A percentile compares a stretch with the other conserved stretches of the same genome.
Evolutionary conservation across 495 filamentous ascomycete genomes (phyloP).

Genomic region (Aspergillus wentii): DNA sequence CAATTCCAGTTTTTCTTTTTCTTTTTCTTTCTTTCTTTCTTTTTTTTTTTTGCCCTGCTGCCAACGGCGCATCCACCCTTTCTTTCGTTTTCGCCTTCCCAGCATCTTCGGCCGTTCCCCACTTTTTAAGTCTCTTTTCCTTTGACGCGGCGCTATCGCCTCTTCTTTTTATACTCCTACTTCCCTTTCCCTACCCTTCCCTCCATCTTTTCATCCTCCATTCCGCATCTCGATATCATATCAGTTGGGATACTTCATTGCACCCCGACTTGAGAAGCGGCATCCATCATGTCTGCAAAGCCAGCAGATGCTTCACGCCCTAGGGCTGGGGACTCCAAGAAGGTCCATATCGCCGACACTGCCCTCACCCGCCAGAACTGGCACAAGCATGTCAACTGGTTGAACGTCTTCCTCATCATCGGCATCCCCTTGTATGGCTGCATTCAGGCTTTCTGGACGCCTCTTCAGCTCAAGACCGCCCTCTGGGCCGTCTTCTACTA

Average conservation of each 20-base stretch:
- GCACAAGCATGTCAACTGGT: constrained; percentile 97
- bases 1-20: too few relatives aligned
- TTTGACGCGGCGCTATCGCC: too few relatives aligned
- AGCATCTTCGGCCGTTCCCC: background rate
- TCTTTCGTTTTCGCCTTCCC: background rate
- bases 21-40: background rate
- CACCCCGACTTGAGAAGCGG: background rate
- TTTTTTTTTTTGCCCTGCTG: background rate
- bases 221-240: background rate
- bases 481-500: constrained; percentile 85
- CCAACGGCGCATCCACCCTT: constrained; percentile 4
- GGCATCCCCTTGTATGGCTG: constrained; percentile 74
- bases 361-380: constrained; percentile 83
- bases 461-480: constrained; percentile 69
- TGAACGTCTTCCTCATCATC: constrained; percentile 84
- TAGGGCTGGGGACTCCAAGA: constrained; percentile 42
- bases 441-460: constrained; percentile 76
- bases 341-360: constrained; percentile 53
- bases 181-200: constrained; percentile 4
- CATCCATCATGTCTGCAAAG: constrained; percentile 33
- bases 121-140: constrained; percentile 4
- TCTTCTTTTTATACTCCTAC: constrained; percentile 7
- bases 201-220: background rate
- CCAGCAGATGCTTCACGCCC: constrained; percentile 28
- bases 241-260: background rate